Percentiles rank a stretch among this genome's conserved stretches.
Evolutionary conservation across 108 stramenopile species (phyloP).

Genomic region (Cyclostephanos tholiformis): DNA sequence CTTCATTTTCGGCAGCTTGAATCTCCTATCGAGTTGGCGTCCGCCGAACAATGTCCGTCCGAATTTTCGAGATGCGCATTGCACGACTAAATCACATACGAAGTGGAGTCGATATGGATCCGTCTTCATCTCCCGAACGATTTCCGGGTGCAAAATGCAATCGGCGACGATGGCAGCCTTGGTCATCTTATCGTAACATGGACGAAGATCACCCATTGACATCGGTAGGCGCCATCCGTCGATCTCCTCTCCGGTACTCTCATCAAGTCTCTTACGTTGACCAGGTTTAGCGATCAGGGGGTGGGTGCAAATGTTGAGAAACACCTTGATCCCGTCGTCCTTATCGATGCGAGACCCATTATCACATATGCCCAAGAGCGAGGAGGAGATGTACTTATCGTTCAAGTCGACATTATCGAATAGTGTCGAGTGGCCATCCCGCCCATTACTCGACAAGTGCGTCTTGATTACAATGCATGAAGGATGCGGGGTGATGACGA

Average conservation of each 20-base stretch:
- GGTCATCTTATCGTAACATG: slow-evolving; percentile 27
- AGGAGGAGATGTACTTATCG: slow-evolving; percentile 1
- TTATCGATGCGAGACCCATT: not conserved
- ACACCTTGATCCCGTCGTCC: slow-evolving; percentile 28
- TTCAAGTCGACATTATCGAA: slow-evolving; percentile 4
- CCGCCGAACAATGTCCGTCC: slow-evolving; percentile 34
- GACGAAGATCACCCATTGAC: slow-evolving; percentile 49
- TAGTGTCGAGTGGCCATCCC: not conserved
- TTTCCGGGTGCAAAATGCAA: slow-evolving; percentile 29
- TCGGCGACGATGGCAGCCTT: slow-evolving; percentile 26
- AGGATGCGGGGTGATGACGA: slow-evolving; percentile 42
- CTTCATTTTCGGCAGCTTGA: slow-evolving; percentile 50
- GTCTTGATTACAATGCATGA: slow-evolving; percentile 48
- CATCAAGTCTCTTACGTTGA: slow-evolving; percentile 34
- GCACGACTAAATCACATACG: slow-evolving; percentile 39
- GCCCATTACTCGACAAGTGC: slow-evolving; percentile 15
- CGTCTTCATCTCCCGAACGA: slow-evolving; percentile 35
- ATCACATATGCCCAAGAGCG: slow-evolving; percentile 13
- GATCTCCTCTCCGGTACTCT: slow-evolving; percentile 30
- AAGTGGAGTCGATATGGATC: slow-evolving; percentile 33
- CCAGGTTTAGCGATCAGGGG: slow-evolving; percentile 33
- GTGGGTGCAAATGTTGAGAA: slow-evolving; percentile 48
- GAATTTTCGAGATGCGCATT: slow-evolving; percentile 42
- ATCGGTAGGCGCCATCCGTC: slow-evolving; percentile 49
- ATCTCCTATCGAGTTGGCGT: slow-evolving; percentile 24